phyloP scores from a whole-genome alignment of 371 early-diverging fungal genomes.

The Dentiscutata heterogama region DNA sequence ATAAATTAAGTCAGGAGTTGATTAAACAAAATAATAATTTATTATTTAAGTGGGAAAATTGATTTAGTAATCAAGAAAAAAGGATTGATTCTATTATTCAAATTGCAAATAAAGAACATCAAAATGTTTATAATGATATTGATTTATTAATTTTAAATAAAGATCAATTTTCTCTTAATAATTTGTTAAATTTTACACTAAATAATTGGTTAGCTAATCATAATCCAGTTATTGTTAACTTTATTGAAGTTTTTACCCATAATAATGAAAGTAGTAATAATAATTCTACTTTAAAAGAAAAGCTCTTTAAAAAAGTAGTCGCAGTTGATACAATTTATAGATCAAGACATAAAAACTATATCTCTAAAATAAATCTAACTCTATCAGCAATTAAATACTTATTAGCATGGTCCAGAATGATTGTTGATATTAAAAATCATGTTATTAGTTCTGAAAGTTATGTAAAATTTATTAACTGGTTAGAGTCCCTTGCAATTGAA shows the following conservation, averaged over 20 bases:
- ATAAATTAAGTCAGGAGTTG: no score
- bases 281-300: neutral
- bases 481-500: conserved; percentile 18
- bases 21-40: no score
- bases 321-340: conserved; percentile 23
- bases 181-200: conserved; percentile 19
- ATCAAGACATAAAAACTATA: conserved; percentile 31
- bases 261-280: conserved; percentile 13
- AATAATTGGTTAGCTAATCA: conserved; percentile 1
- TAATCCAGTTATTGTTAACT: conserved; percentile 31
- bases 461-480: conserved; percentile 36
- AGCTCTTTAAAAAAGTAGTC: conserved; percentile 19
- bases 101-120: conserved; percentile 20
- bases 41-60: no score
- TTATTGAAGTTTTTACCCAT: conserved; percentile 24
- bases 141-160: neutral
- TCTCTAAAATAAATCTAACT: conserved; percentile 20
- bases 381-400: conserved; percentile 33
- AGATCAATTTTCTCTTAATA: conserved; percentile 24
- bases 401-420: conserved; percentile 20
- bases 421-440: conserved; percentile 35
- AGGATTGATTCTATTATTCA: neutral
- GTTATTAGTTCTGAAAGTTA: conserved; percentile 24
- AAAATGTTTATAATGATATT: conserved; percentile 32
- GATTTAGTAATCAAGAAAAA: conserved; percentile 16